phyloP scores from a whole-genome alignment of 2,329 filamentous ascomycete genomes.

The Ceratocystis destructans region DNA sequence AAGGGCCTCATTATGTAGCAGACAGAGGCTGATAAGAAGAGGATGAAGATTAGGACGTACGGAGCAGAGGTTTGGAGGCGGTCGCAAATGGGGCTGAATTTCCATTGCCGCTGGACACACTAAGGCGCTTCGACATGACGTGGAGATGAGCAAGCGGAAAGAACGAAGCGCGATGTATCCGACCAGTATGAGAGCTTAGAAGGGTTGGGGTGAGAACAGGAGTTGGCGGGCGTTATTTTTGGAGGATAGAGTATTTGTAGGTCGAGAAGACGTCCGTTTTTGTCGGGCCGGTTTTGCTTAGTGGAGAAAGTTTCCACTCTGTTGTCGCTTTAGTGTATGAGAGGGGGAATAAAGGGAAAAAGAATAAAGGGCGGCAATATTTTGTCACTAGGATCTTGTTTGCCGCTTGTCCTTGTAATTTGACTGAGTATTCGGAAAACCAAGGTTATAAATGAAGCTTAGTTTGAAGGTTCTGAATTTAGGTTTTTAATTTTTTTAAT shows the following conservation, averaged over 20 bases:
- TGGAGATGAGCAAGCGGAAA: background rate
- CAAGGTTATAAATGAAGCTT: too few species aligned
- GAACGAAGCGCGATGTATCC: too few species aligned
- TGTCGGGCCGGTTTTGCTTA: background rate
- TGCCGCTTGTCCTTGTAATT: background rate
- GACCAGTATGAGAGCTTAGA: too few species aligned
- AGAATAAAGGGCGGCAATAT: background rate
- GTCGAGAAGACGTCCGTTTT: background rate
- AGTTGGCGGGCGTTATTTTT: too few species aligned
- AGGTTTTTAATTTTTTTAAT: background rate
- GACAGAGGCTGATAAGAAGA: too few species aligned
- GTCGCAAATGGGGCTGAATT: conserved; percentile 23
- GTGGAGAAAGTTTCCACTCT: background rate
- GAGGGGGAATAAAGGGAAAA: background rate
- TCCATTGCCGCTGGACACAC: conserved; percentile 33
- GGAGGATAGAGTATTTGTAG: too few species aligned
- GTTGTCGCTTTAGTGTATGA: background rate
- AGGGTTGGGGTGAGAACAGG: too few species aligned
- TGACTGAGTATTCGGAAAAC: too few species aligned
- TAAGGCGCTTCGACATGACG: conserved; percentile 51
- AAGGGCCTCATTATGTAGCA: too few species aligned
- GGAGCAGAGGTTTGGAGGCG: conserved; percentile 18
- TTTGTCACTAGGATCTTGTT: background rate
- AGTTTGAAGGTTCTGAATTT: too few species aligned
- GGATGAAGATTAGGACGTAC: conserved; percentile 23